phyloP scores from a whole-genome alignment of 2,329 filamentous ascomycete genomes.

The Alternaria tenuissima region DNA sequence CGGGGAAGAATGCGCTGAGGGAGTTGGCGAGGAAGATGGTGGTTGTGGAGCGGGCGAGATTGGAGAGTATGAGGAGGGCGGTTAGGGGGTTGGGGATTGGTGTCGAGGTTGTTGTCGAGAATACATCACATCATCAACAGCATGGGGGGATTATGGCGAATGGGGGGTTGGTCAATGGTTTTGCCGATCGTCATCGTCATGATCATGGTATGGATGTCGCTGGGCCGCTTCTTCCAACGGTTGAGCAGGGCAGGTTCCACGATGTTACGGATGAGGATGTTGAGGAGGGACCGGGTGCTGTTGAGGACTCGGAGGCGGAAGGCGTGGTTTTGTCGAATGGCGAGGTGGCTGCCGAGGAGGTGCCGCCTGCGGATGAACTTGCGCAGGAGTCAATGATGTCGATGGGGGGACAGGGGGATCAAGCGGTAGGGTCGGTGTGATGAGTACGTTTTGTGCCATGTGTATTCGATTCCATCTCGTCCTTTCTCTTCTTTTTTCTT shows the following conservation, averaged over 20 bases:
- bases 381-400: background rate
- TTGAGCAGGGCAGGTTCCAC: slow-evolving; percentile 7
- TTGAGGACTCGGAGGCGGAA: slow-evolving; percentile 14
- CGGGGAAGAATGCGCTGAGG: slow-evolving; percentile 76
- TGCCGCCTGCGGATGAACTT: slow-evolving; percentile 7
- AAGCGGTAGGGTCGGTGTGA: background rate
- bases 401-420: too few species aligned
- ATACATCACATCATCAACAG: too few species aligned
- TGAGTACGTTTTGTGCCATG: background rate
- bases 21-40: slow-evolving; percentile 81
- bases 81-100: slow-evolving; percentile 63
- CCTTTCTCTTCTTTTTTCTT: too few species aligned
- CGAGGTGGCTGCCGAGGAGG: slow-evolving; percentile 14
- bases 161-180: background rate
- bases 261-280: slow-evolving; percentile 10
- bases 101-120: rapidly evolving
- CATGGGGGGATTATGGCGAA: too few species aligned
- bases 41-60: slow-evolving; percentile 77
- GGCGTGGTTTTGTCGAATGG: slow-evolving; percentile 24
- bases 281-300: slow-evolving; percentile 24
- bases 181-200: background rate
- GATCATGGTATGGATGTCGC: background rate
- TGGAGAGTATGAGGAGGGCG: slow-evolving; percentile 83
- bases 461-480: background rate
- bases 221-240: background rate